These are phyloP conservation scores for Pestalotiopsis sp. DNA, from an alignment of 2,329 filamentous ascomycete genomes.

Conservation along the genomic window DNA sequence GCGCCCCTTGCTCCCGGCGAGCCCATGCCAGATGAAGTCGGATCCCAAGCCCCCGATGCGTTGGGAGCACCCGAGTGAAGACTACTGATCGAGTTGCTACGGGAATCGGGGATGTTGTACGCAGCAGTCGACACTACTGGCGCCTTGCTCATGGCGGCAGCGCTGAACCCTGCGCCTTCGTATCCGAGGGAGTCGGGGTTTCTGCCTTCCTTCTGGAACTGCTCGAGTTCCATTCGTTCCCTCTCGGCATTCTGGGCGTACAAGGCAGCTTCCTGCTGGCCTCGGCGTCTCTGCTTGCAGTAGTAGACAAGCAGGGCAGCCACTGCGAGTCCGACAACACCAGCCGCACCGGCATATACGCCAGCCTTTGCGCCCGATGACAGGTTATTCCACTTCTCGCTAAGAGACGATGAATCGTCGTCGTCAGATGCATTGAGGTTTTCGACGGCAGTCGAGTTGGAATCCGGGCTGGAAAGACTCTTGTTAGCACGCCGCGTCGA, in stretches of 20 bases:
- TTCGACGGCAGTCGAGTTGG: slow-evolving; percentile 57
- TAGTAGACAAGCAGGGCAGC: slow-evolving; percentile 52
- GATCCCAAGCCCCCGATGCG: slow-evolving; percentile 28
- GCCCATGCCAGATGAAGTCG: slow-evolving; percentile 19
- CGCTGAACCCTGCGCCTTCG: slow-evolving; percentile 40
- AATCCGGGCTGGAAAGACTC: slow-evolving; percentile 42
- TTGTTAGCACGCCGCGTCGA: background rate
- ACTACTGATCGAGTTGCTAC: slow-evolving; percentile 26
- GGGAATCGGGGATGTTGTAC: slow-evolving; percentile 34
- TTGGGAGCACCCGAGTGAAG: slow-evolving; percentile 28
- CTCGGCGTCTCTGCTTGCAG: slow-evolving; percentile 55
- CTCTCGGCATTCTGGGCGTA: slow-evolving; percentile 46
- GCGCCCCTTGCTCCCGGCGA: slow-evolving; percentile 19
- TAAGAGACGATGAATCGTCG: slow-evolving; percentile 39
- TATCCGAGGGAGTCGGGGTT: slow-evolving; percentile 49
- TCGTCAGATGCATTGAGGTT: slow-evolving; percentile 40
- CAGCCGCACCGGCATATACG: slow-evolving; percentile 53
- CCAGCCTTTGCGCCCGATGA: slow-evolving; percentile 52
- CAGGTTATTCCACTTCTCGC: slow-evolving; percentile 58
- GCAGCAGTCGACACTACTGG: slow-evolving; percentile 28
- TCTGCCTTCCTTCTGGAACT: slow-evolving; percentile 49
- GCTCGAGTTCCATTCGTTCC: slow-evolving; percentile 55
- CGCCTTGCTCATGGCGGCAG: slow-evolving; percentile 33
- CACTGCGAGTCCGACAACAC: slow-evolving; percentile 38
- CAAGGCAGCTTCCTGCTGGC: slow-evolving; percentile 51